Evolutionary conservation across 2,329 filamentous ascomycete species (phyloP).

Genomic region (Phyllosticta paracitricarpa): DNA sequence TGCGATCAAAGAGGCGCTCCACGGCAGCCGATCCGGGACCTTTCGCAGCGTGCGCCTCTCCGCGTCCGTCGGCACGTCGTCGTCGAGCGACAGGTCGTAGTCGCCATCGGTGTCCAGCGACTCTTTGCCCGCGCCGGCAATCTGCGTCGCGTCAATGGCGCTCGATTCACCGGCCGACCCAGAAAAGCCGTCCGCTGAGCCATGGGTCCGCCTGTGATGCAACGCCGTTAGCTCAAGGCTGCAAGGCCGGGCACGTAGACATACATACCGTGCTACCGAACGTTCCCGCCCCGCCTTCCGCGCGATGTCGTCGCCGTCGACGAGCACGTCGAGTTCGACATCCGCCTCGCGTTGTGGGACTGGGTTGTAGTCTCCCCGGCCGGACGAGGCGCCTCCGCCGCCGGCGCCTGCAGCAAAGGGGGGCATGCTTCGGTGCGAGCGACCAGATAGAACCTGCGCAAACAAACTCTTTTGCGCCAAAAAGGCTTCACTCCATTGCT

Average conservation of each 20-base stretch:
- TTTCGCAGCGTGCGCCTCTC: slow-evolving; percentile 34
- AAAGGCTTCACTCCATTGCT: background rate
- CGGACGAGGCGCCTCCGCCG: background rate
- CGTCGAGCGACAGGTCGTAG: slow-evolving; percentile 3
- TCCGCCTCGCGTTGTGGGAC: slow-evolving; percentile 4
- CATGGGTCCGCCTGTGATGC: background rate
- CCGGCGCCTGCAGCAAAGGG: background rate
- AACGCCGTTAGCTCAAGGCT: background rate
- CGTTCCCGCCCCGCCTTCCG: background rate
- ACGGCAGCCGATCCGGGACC: slow-evolving; percentile 38
- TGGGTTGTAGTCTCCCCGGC: slow-evolving; percentile 4
- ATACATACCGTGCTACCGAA: background rate
- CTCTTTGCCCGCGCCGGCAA: background rate
- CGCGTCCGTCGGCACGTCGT: slow-evolving; percentile 31
- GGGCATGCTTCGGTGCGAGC: background rate
- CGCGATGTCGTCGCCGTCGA: background rate
- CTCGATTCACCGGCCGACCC: background rate
- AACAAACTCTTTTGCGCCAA: background rate
- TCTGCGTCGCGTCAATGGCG: background rate
- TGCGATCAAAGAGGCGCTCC: slow-evolving; percentile 38
- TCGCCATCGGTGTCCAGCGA: slow-evolving; percentile 2
- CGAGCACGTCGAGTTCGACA: slow-evolving; percentile 3
- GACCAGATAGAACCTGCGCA: background rate
- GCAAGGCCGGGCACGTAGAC: too few relatives aligned
- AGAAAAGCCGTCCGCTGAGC: background rate